Base-by-base conservation (phyloP, 164 flowering plant species). In the Brasenia schreberi region DNA sequence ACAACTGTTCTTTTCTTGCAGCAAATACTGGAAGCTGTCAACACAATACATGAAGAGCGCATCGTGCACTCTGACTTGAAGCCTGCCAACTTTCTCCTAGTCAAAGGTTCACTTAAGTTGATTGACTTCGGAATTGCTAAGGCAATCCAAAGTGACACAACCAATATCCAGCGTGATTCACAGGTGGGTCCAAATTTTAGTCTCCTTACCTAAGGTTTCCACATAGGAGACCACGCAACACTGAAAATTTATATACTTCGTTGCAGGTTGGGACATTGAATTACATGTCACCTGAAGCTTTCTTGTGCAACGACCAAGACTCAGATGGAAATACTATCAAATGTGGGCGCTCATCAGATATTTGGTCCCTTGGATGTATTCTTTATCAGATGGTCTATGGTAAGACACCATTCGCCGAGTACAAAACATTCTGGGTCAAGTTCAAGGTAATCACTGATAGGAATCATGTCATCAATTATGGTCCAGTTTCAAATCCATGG, bases 51-150 rank as follows among this genome's bases (percentile, higher is more conserved):
- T 64, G 99, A 95, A 77, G 96, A 95, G 73, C 95, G 97, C 17
- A 89, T 95, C 63, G 99, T 95, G 77, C 97, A 92, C 77, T 95
- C 99, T 18, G 99, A 95, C 75, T 74, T 92, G 80, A 95, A 95
- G 85, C 97, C 99, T 71, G 99, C 99, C 44, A 95, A 95, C 75
- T 95, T 95, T 68, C 97, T 94, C 70, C 96, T 94, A 52, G 99
- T 94, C 68, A 91, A 78, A 78, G 97, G 99, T 43, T 88, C 89
- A 66, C 75, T 94, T 64, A 94, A 94, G 82, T 82, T 94, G 73
- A 94, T 94, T 74, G 99, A 94, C 81, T 94, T 94, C 81, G 97
- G 99, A 12, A 94, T 91, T 60, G 99, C 99, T 18, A 94, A 89
- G 77, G 97, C 97, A 66, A 94, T 94, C 71, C 81, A 84, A 89